These are phyloP conservation scores for Rutstroemia sp. DNA, from an alignment of 2,329 filamentous ascomycete species.

Conservation along the genomic window DNA sequence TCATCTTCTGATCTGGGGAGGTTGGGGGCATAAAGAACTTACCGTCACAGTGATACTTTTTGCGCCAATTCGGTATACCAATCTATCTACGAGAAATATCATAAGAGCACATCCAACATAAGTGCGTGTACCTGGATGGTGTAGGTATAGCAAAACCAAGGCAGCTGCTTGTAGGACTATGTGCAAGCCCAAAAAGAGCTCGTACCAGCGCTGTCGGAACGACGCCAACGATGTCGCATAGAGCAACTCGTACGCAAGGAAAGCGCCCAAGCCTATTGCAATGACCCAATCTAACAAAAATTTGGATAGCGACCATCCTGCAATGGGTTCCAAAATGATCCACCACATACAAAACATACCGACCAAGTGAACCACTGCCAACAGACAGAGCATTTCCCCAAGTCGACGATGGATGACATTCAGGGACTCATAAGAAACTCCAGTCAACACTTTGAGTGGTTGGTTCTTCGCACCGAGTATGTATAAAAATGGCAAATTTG, in stretches of 20 bases:
- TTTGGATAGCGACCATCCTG: conserved; percentile 40
- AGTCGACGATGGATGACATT: conserved; percentile 59
- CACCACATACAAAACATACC: conserved; percentile 51
- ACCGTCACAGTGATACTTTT: conserved; percentile 43
- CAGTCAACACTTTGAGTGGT: conserved; percentile 51
- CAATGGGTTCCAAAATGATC: conserved; percentile 40
- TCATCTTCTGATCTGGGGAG: background rate
- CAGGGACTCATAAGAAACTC: conserved; percentile 57
- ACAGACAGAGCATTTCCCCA: conserved; percentile 54
- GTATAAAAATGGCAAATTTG: conserved; percentile 49
- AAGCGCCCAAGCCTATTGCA: conserved; percentile 46
- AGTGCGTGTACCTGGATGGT: conserved; percentile 43
- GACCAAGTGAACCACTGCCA: conserved; percentile 47
- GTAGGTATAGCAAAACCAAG: conserved; percentile 51
- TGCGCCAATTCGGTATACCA: conserved; percentile 48
- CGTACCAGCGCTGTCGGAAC: conserved; percentile 54
- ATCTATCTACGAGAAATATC: conserved; percentile 13
- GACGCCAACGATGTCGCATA: conserved; percentile 54
- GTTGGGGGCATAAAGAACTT: conserved; percentile 10
- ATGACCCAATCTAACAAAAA: conserved; percentile 48
- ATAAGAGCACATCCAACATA: conserved; percentile 42
- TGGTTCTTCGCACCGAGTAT: conserved; percentile 61
- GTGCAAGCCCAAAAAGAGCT: conserved; percentile 53
- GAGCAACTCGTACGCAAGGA: conserved; percentile 51
- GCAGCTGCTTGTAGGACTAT: conserved; percentile 49